Base-by-base conservation (phyloP, 805 yeast genomes). In the Wickerhamiella kazuoi region DNA sequence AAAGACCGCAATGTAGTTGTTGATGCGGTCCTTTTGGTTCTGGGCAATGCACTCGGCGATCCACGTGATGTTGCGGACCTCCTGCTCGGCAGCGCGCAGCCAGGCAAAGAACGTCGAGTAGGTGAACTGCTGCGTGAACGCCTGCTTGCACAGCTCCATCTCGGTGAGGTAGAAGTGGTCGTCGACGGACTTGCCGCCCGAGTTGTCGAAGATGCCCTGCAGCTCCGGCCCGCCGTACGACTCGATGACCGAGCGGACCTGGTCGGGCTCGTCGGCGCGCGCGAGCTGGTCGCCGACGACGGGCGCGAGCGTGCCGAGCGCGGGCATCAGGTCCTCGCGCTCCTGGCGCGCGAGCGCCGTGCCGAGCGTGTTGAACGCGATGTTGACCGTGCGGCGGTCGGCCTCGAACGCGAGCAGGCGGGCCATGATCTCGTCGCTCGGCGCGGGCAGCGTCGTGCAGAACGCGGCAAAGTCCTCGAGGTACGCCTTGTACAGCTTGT, bases 21-120 rank as follows among this genome's bases (percentile, higher is more conserved):
- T 76, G 48, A 90, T 82, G 59, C 95, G 74, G 56, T 82, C 93
- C 64, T 84, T 82, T 68, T 90, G 99, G 57, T 84, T 86, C 61
- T 93, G 98, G 24, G 97, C 95, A 64, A 90, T 90, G 67, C 99
- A 90, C 64, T 90, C 99, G 37, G 97, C 94, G 41, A 90, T 87
- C 99, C 99, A 90, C n/a, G 97, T 83, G 48, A 90, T 79, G 59
- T 90, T 90, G 61, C 98, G 73, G 43, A 93, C 74, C 61, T 90
- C 99, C 62, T 93, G 98, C 61, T 90, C 98, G 54, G 79, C 80
- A 15, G 94, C 78, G 61, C 83, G 79, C 55, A 93, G 71, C 93
- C 95, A 90, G 5, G 95, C 94, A 90, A 95, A 90, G 41, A 90
- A 68, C 2, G 94, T 79, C 30, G 84, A 71, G 50, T 79, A 71